phyloP scores from a whole-genome alignment of 2,329 filamentous ascomycete species.

The Lecanicillium sp. region DNA sequence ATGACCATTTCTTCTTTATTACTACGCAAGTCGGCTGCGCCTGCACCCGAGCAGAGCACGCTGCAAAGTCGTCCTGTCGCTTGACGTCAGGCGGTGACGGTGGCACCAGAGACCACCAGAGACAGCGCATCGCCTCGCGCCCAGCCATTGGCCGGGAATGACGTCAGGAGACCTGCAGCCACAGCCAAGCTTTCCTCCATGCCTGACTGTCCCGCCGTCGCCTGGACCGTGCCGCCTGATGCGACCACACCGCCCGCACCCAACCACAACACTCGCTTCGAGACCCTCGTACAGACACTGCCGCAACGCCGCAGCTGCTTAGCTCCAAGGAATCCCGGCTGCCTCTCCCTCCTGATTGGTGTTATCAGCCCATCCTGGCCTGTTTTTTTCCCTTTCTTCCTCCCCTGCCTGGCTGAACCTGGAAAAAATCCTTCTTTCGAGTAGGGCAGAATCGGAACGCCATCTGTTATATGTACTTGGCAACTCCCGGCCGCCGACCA shows the following conservation, averaged over 20 bases:
- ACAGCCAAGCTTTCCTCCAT: background rate
- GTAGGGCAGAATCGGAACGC: too few relatives aligned
- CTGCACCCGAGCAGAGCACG: too few relatives aligned
- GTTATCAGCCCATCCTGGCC: background rate
- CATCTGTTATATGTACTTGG: too few relatives aligned
- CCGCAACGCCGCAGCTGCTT: background rate
- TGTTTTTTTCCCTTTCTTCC: background rate
- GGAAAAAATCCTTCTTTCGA: too few relatives aligned
- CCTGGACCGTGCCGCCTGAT: background rate
- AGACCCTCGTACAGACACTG: too few relatives aligned
- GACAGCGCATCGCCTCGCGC: background rate
- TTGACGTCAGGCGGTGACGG: slow-evolving; percentile 9
- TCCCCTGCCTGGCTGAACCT: too few relatives aligned
- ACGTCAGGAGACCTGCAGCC: slow-evolving; percentile 8
- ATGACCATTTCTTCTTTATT: too few relatives aligned
- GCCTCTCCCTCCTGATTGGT: background rate
- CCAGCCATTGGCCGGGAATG: slow-evolving; percentile 8
- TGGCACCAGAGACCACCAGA: background rate
- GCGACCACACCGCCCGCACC: background rate
- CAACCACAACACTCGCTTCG: too few relatives aligned
- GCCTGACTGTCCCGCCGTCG: background rate
- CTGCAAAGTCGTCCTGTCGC: background rate
- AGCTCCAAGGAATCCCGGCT: slow-evolving; percentile 1
- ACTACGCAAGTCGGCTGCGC: too few relatives aligned
- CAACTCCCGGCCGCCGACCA: too few relatives aligned